Evolutionary conservation across 2,329 filamentous ascomycete species (phyloP), one percentile per base, ranked within the genome.

Genomic region (Sarocladium oryzae): DNA sequence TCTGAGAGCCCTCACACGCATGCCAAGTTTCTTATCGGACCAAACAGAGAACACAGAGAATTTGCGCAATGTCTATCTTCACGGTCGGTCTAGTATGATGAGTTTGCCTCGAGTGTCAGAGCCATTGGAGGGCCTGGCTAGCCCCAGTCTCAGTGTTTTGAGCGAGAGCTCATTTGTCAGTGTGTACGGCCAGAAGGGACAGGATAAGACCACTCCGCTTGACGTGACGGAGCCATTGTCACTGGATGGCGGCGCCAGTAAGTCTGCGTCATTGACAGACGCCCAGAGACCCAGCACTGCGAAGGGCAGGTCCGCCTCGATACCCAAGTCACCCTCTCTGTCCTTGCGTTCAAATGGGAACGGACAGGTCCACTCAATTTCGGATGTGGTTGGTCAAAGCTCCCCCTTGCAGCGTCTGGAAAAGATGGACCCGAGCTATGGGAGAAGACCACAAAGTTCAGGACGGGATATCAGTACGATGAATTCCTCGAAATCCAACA

Each of bases 111-210:
- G 73, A 18, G 65, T 66, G 6, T 65, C 65, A 20, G 61, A 21
- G 58, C 63, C 15, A 50, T 57, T 49, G 62, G 68, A 61, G 24
- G 70, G 69, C 38, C 59, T 79, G 53, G 70, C 69, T 24, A 86
- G 82, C 56, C 82, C 83, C 3, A 77, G 75, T 30, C 65, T 86
- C 48, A 86, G 83, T 56, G 71, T 85, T 11, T 64, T 86, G 55
- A 86, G 82, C 56, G 82, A 86, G 62, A 85, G 82, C 61, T 86
- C 82, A 0, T 85, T 86, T 57, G 57, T 78, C 20, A 86, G 82
- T 57, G 70, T 86, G 0, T 86, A 86, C 51, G 82, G 82, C 2
- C 64, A 70, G 21, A 74, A 73, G 54, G 58, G 55, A 7, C 51
- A 57, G 2, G 61, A 63, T 9, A 58, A 57, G 24, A 57, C 57